Evolutionary conservation across 108 stramenopile species (phyloP).

Genomic region (Skeletonema marinoi): DNA sequence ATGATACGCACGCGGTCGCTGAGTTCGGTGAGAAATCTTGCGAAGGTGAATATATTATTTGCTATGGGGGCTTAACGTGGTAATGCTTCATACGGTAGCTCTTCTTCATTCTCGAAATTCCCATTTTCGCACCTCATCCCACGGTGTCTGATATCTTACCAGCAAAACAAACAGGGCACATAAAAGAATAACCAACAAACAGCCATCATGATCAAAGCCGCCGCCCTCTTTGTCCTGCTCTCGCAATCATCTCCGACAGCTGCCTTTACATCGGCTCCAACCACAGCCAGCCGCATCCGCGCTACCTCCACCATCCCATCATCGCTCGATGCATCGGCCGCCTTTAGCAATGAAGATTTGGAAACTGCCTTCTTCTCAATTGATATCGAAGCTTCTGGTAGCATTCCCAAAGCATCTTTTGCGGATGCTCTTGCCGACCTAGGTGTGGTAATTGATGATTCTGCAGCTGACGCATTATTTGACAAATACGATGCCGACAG

Average conservation of each 20-base stretch:
- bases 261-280: background rate
- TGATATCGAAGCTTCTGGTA: constrained; percentile 38
- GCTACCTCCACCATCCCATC: background rate
- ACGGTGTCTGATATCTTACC: too few species aligned
- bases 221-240: background rate
- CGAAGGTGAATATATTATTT: too few species aligned
- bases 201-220: background rate
- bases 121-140: too few species aligned
- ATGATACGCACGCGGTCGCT: too few species aligned
- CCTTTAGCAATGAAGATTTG: background rate
- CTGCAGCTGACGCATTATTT: constrained; percentile 12
- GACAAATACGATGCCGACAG: background rate
- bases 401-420: constrained; percentile 8
- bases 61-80: too few species aligned
- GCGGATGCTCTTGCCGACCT: constrained; percentile 20
- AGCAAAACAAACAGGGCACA: too few species aligned
- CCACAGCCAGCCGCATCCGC: background rate
- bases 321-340: background rate
- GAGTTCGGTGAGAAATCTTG: too few species aligned
- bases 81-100: too few species aligned
- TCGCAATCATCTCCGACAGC: background rate
- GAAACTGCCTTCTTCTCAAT: constrained; percentile 53
- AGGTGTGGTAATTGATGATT: constrained; percentile 7
- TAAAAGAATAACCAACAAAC: too few species aligned
- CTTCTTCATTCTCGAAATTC: too few species aligned